Percentiles rank a stretch among this genome's conserved stretches.
Conservation (phyloP, 164 flowering plant species). For the Euptelea pleiosperma region DNA sequence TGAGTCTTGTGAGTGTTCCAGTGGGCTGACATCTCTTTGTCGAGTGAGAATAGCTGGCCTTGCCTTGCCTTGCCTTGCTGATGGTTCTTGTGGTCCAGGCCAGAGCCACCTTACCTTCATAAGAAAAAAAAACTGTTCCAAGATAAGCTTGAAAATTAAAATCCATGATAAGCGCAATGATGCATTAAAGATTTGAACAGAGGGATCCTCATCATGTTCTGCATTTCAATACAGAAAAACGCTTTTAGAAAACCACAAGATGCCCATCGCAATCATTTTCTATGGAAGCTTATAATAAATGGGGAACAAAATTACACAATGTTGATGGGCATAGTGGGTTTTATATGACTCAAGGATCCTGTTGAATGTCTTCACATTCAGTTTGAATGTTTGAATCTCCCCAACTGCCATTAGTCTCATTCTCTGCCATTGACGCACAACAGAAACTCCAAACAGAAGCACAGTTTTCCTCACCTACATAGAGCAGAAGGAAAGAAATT, state of each 20-base stretch:
- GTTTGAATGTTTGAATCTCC: slow-evolving; percentile 20
- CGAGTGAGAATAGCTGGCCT: no score
- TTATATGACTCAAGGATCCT: slow-evolving; percentile 11
- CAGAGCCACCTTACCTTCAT: no score
- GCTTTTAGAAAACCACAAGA: not conserved
- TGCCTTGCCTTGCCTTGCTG: no score
- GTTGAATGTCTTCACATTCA: slow-evolving; percentile 15
- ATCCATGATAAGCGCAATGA: not conserved
- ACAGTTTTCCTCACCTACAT: slow-evolving; percentile 70
- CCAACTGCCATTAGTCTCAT: slow-evolving; percentile 11
- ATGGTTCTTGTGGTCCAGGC: no score
- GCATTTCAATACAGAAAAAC: not conserved
- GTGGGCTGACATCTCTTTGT: no score
- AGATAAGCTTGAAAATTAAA: not conserved
- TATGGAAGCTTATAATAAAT: no score
- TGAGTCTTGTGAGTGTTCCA: no score
- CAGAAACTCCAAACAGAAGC: slow-evolving; percentile 79
- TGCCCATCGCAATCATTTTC: not conserved
- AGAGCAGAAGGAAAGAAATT: slow-evolving; percentile 4
- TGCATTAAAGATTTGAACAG: not conserved
- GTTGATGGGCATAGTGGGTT: not conserved
- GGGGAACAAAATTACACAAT: not conserved
- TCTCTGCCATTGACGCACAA: slow-evolving; percentile 19
- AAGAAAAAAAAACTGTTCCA: not conserved
- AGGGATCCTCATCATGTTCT: not conserved